Percentiles rank a stretch among this genome's conserved stretches.
Evolutionary conservation across 805 yeast genomes (phyloP).

Genomic region (Hanseniaspora guilliermondii): DNA sequence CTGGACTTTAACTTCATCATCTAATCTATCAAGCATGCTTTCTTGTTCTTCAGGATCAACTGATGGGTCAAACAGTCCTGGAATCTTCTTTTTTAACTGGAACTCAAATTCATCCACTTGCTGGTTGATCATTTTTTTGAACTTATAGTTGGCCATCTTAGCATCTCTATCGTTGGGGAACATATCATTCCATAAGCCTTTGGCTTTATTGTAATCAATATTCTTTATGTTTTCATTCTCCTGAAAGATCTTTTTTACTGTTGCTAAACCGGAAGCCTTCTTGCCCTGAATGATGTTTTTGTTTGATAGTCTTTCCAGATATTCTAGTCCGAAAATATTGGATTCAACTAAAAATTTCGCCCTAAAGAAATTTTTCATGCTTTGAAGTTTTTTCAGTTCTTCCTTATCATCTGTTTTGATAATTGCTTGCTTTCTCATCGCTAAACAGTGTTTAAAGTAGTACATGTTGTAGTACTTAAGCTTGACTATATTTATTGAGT

Average conservation of each 20-base stretch:
- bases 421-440: constrained; percentile 10
- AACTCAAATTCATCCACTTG: constrained; percentile 28
- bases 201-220: background rate
- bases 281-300: constrained; percentile 33
- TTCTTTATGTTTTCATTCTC: background rate
- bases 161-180: constrained; percentile 39
- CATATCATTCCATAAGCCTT: constrained; percentile 19
- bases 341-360: constrained; percentile 32
- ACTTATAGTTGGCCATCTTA: constrained; percentile 56
- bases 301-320: constrained; percentile 34
- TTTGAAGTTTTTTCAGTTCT: constrained; percentile 4
- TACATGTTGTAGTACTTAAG: constrained; percentile 7
- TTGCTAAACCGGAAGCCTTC: background rate
- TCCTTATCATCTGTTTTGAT: background rate
- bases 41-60: constrained; percentile 23
- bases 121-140: constrained; percentile 33
- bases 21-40: constrained; percentile 21
- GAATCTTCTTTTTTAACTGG: constrained; percentile 29
- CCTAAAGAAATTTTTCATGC: constrained; percentile 24
- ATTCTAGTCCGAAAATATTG: constrained; percentile 35
- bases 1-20: constrained; percentile 53
- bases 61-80: constrained; percentile 18
- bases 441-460: background rate
- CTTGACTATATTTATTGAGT: background rate
- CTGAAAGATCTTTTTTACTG: background rate